Evolutionary conservation across 1,139 yeast genomes (phyloP), one percentile per base, ranked within the genome.

Genomic region (Debaryomyces singareniensis): DNA sequence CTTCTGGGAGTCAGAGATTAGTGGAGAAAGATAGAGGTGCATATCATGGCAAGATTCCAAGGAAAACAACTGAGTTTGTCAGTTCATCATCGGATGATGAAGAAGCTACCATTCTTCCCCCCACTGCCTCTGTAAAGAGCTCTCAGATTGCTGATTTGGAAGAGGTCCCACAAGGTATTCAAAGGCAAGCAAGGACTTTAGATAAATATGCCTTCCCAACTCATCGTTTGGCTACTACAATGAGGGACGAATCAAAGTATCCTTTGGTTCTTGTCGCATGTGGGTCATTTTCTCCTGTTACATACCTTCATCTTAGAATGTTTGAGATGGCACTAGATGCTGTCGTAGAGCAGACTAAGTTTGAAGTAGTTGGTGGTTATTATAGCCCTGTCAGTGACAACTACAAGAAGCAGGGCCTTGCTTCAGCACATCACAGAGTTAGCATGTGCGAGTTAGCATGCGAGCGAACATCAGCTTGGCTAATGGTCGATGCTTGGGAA

Each of bases 401-500:
- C 55, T 91, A 91, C 61, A 78, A 81, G 52, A 93, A 91, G 54
- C 87, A 86, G 29, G 99, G 99, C 0, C 65, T 91, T 33, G 97
- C 98, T 0, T 76, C 84, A 0, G 74, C 97, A 0, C 70, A 68
- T 39, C 95, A 91, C 56, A 72, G 99, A 35, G 98, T 91, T 7
- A 69, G 97, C 33, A 91, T 91, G 98, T 89, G 98, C 57, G 97
- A 93, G 54, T 67, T 91, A 51, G 98, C 97, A 0, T 89, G 98
- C 57, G 98, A 91, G 51, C 72, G 98, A 48, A 91, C 99, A 0
- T 79, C 93, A 3, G 78, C 93, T 16, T 91, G 99, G 97, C 68
- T 93, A 29, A 93, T 91, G 97, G 98, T 91, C 15, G 99, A 91
- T 55, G 96, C 97, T 1, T 91, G 99, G 99, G 99, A 91, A 57